These are phyloP conservation scores for Leptomonas pyrrhocoris DNA, from an alignment of 208 protist species.

Conservation along the genomic window DNA sequence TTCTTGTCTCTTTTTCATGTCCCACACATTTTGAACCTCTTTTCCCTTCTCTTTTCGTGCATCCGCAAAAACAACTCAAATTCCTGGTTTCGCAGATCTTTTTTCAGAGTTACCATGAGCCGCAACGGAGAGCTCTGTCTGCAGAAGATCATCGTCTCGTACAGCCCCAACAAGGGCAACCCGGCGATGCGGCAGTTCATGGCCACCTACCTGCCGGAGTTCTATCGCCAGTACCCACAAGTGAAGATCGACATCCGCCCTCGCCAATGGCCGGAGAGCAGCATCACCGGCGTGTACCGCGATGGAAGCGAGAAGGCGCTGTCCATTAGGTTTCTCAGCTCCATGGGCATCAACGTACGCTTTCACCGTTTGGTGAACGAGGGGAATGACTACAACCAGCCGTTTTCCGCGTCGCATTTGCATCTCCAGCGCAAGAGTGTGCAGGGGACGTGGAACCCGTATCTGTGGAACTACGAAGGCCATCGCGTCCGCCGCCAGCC, in stretches of 20 bases:
- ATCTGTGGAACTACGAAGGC: constrained; percentile 78
- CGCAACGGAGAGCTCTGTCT: constrained; percentile 82
- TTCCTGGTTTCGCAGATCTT: not conserved
- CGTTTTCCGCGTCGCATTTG: constrained; percentile 64
- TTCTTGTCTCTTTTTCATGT: not conserved
- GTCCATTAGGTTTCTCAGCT: constrained; percentile 55
- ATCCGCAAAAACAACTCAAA: no score
- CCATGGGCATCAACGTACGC: constrained; percentile 80
- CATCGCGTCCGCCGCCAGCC: constrained; percentile 35
- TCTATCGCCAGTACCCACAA: constrained; percentile 73
- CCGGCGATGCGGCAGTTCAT: constrained; percentile 80
- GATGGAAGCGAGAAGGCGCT: constrained; percentile 79
- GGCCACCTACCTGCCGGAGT: constrained; percentile 70
- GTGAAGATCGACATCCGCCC: constrained; percentile 80
- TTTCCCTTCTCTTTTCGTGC: not conserved
- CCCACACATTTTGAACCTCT: not conserved
- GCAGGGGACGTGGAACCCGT: constrained; percentile 85
- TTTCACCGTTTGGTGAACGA: constrained; percentile 78
- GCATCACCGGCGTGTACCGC: constrained; percentile 85
- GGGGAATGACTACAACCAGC: constrained; percentile 69
- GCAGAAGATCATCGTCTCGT: constrained; percentile 84
- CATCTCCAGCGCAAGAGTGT: constrained; percentile 74
- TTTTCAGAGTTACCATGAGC: constrained; percentile 55
- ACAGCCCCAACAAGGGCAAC: constrained; percentile 67
- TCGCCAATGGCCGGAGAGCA: constrained; percentile 72